Conservation (phyloP, 169 alveolate genomes). For the Plasmodium sp. region DNA sequence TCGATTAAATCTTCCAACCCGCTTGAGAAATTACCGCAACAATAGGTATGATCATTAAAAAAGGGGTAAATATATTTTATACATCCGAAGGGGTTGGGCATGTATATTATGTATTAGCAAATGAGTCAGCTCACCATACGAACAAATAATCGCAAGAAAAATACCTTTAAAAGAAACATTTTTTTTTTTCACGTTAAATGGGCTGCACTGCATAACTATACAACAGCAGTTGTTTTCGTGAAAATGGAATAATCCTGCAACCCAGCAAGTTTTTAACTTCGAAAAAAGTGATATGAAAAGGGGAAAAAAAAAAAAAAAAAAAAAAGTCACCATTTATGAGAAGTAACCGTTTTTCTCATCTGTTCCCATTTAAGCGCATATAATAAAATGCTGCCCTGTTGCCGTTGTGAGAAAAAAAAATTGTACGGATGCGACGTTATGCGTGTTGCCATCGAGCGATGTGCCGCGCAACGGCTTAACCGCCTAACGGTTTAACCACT, state of each 20-base stretch:
- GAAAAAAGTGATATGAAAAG: neutral
- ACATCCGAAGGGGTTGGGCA: neutral
- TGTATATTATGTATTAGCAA: neutral
- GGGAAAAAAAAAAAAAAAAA: neutral
- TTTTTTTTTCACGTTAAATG: neutral
- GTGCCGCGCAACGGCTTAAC: neutral
- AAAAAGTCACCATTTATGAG: neutral
- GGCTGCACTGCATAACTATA: neutral
- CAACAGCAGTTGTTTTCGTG: neutral
- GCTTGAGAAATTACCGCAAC: neutral
- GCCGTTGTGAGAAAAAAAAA: neutral
- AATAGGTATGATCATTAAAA: neutral
- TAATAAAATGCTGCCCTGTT: neutral
- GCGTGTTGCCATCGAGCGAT: neutral
- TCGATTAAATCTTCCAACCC: neutral
- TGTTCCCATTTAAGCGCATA: neutral
- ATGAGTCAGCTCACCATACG: neutral
- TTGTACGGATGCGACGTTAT: neutral
- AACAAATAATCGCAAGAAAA: neutral
- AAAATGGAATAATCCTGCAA: neutral
- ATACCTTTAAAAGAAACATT: neutral
- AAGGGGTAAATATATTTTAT: neutral
- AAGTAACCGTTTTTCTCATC: neutral
- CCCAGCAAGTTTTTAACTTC: neutral
- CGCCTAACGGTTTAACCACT: neutral